A percentile compares a stretch with the other conserved stretches of the same genome.
Evolutionary conservation across 768 basidiomycete species (phyloP).

Genomic region (Amanita inopinata): DNA sequence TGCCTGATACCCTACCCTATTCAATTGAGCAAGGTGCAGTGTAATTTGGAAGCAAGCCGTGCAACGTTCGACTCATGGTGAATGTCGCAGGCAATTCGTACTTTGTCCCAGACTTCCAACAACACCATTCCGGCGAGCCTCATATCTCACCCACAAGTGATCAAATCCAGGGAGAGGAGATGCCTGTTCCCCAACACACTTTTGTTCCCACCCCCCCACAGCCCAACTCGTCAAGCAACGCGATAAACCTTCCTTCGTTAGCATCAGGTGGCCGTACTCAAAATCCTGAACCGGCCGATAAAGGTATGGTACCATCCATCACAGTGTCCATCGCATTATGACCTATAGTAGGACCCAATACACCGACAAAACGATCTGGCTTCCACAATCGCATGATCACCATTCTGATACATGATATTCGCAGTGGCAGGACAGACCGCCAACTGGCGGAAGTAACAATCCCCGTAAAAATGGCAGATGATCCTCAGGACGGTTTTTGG

Average conservation of each 20-base stretch:
- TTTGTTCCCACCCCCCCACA: too few relatives aligned
- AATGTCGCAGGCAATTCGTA: background rate
- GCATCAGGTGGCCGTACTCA: background rate
- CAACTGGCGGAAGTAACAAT: conserved; percentile 60
- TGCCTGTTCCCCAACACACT: too few relatives aligned
- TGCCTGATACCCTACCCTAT: conserved; percentile 2
- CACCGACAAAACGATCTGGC: conserved; percentile 3
- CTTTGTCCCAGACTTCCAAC: background rate
- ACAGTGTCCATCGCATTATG: background rate
- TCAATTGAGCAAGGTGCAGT: background rate
- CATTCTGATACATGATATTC: conserved; percentile 53
- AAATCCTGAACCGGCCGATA: background rate
- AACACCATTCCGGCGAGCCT: background rate
- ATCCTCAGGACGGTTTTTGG: conserved; percentile 54
- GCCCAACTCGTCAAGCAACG: too few relatives aligned
- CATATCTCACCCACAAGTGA: background rate
- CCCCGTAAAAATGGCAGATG: conserved; percentile 37
- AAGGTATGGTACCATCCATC: background rate
- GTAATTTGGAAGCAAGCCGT: background rate
- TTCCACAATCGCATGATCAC: conserved; percentile 42
- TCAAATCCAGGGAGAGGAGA: background rate
- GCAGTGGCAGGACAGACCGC: conserved; percentile 42
- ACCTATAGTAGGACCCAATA: background rate
- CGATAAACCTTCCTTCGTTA: background rate
- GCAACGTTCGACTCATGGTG: background rate